Base-by-base conservation (phyloP, 345 rosid genomes). In the Punica granatum region DNA sequence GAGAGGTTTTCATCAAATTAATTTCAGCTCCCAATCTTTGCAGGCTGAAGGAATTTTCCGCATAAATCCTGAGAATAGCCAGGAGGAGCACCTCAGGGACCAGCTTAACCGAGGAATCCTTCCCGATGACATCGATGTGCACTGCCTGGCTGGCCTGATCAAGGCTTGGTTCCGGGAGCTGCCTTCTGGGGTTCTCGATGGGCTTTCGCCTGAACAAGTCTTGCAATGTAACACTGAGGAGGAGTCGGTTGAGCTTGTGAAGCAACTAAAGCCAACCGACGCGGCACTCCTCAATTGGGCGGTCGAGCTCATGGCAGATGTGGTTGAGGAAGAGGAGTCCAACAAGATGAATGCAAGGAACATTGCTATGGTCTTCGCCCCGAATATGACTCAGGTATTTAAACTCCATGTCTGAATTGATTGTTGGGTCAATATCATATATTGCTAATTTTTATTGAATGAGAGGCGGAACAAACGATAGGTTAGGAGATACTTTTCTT, bases 101-200 rank as follows among this genome's bases (percentile, higher is more conserved):
- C 96, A 89, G 78, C 76, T 94, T 35, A 94, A 94, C 82, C 81
- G 90, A 73, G 99, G 99, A 43, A 81, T 86, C 62, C 91, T 94
- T 31, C 99, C 97, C 0, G 85, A 86, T 61, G 79, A 86, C 60
- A 91, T 91, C 25, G 96, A 90, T 74, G 95, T 91, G 16, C 99
- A 94, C 70, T 94, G 97, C 66, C 70, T 94, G 70, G 97, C 99
- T 35, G 97, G 96, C 70, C 92, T 90, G 70, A 94, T 94, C 43
- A 94, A 94, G 66, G 99, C 99, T 59, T 94, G 99, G 99, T 89
- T 94, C 72, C 76, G 99, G 70, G 99, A 94, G 83, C 90, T 94
- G 67, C 99, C 96, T 46, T 86, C 84, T 2, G 97, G 99, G 18
- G 95, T 94, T n/a, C 85, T 94, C 1, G 97, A 94, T 39, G 96